phyloP scores from a whole-genome alignment of 2,329 filamentous ascomycete species.

The Tolypocladium ophioglossoides region DNA sequence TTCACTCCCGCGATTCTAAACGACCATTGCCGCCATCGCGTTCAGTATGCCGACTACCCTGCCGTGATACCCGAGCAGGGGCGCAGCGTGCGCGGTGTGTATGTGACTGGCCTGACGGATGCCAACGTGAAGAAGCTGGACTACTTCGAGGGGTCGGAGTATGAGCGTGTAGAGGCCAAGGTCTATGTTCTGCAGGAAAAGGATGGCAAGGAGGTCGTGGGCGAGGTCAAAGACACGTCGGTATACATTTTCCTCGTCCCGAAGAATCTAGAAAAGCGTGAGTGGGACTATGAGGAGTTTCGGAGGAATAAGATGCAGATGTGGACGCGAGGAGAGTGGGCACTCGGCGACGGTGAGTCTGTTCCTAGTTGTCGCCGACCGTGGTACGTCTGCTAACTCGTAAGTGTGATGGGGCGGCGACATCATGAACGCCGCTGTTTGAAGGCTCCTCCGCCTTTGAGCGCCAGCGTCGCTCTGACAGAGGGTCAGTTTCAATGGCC shows the following conservation, averaged over 20 bases:
- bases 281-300: conserved; percentile 88
- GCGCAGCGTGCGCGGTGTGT: conserved; percentile 59
- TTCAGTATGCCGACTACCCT: conserved; percentile 66
- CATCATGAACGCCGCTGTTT: background rate
- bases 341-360: conserved; percentile 28
- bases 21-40: conserved; percentile 59
- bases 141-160: conserved; percentile 70
- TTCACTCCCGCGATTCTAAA: conserved; percentile 69
- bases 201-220: conserved; percentile 25
- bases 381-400: background rate
- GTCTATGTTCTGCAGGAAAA: conserved; percentile 40
- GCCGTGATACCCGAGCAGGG: conserved; percentile 52
- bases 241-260: conserved; percentile 54
- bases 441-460: background rate
- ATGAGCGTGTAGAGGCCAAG: conserved; percentile 43
- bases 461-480: background rate
- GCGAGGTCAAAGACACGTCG: conserved; percentile 39
- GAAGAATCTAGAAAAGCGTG: conserved; percentile 50
- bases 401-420: background rate
- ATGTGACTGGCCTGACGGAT: conserved; percentile 68
- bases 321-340: conserved; percentile 42
- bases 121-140: conserved; percentile 69
- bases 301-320: conserved; percentile 56
- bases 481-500: background rate
- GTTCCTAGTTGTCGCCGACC: background rate